Percentiles rank a stretch among this genome's conserved stretches.
Evolutionary conservation across 768 basidiomycete genomes (phyloP).

Genomic region (Agrocybe chaxingu): DNA sequence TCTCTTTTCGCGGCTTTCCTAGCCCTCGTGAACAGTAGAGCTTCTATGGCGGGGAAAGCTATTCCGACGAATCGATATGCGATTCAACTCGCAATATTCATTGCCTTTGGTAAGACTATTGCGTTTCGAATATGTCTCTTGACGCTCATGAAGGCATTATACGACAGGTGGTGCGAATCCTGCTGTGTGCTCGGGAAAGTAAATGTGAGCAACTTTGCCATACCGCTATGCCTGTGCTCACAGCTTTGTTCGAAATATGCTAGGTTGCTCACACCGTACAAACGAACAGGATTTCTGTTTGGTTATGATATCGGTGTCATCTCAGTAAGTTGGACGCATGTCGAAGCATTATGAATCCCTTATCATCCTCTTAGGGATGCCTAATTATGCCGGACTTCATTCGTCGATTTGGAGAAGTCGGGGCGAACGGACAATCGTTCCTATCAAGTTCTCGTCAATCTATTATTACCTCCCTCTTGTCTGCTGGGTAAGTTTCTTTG

Average conservation of each 20-base stretch:
- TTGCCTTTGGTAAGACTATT: slow-evolving; percentile 62
- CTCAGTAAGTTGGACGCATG: slow-evolving; percentile 40
- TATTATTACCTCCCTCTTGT: slow-evolving; percentile 75
- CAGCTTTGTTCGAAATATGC: neutral
- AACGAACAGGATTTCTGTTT: slow-evolving; percentile 53
- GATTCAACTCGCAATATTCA: slow-evolving; percentile 63
- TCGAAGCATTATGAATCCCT: neutral
- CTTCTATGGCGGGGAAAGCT: slow-evolving; percentile 32
- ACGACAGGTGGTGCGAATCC: no score
- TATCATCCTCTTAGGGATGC: slow-evolving; percentile 48
- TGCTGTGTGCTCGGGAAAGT: no score
- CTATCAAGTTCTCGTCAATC: slow-evolving; percentile 66
- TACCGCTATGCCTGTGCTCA: no score
- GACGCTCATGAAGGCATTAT: neutral
- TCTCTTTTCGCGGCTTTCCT: slow-evolving; percentile 4
- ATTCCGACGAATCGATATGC: slow-evolving; percentile 63
- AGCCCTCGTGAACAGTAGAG: neutral
- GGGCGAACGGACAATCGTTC: slow-evolving; percentile 40
- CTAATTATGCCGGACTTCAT: slow-evolving; percentile 80
- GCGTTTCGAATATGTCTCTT: neutral
- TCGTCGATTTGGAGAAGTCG: slow-evolving; percentile 58
- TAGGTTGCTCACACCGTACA: neutral
- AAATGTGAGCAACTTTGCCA: neutral
- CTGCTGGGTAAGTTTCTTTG: slow-evolving; percentile 53
- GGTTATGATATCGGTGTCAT: slow-evolving; percentile 80